phyloP scores from a whole-genome alignment of 805 yeast species.

The Lachancea nothofagi region DNA sequence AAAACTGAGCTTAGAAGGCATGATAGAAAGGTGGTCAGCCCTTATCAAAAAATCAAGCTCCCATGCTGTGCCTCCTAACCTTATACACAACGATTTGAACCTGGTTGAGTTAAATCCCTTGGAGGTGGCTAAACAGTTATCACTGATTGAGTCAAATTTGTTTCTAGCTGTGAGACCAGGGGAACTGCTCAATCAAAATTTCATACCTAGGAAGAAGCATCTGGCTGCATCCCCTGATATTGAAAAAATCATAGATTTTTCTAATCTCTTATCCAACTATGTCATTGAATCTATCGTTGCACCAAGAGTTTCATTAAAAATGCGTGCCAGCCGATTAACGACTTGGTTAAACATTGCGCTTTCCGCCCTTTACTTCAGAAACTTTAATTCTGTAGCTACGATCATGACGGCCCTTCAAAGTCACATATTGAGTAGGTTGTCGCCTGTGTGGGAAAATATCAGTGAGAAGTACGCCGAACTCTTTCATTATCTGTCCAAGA shows the following conservation, averaged over 20 bases:
- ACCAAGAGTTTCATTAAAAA: constrained; percentile 41
- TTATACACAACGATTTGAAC: constrained; percentile 17
- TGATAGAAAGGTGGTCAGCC: constrained; percentile 53
- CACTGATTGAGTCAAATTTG: constrained; percentile 62
- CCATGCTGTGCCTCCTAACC: constrained; percentile 4
- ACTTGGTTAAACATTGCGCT: constrained; percentile 72
- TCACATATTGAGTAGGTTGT: constrained; percentile 59
- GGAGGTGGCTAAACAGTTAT: constrained; percentile 72
- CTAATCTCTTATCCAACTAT: constrained; percentile 66
- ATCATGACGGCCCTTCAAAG: constrained; percentile 73
- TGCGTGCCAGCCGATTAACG: constrained; percentile 50
- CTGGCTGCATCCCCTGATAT: constrained; percentile 59
- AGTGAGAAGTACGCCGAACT: constrained; percentile 56
- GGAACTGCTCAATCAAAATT: constrained; percentile 62
- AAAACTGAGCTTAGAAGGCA: constrained; percentile 39
- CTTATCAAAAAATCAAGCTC: constrained; percentile 1
- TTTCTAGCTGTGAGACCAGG: constrained; percentile 58
- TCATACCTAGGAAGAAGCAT: constrained; percentile 52
- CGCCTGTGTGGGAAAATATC: constrained; percentile 53
- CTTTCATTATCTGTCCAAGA: constrained; percentile 57
- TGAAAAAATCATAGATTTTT: constrained; percentile 54
- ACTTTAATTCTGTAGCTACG: constrained; percentile 74
- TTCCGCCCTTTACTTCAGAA: constrained; percentile 65
- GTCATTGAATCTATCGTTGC: constrained; percentile 64
- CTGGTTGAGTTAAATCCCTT: constrained; percentile 52